Evolutionary conservation across 139 green algal species (phyloP), one percentile per base, ranked within the genome.

Genomic region (Chlamydomonas schloesseri): DNA sequence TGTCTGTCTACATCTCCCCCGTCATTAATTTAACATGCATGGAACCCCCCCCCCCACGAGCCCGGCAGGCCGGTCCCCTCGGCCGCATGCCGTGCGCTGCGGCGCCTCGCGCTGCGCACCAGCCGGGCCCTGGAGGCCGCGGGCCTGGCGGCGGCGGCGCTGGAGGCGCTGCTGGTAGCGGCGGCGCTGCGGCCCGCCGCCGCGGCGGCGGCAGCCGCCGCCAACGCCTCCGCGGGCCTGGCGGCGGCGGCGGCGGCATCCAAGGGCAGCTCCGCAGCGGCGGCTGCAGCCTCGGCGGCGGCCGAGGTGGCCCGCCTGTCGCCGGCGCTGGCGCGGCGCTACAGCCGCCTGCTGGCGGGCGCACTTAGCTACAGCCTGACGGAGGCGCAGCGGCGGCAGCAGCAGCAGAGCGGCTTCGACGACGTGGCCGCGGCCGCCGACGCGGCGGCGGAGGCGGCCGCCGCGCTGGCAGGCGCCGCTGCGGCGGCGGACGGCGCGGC

Each of bases 161-260:
- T 89, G 9, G 87, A 91, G 50, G 90, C 90, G 24, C 76, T 93
- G 58, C 71, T 89, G 31, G 76, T 90, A 26, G 73, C 87, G 33
- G 87, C 89, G 33, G 83, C 64, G 37, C 34, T 93, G 82, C 71
- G 26, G 70, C 82, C 67, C 24, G 8, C 67, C 28, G 34, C 57
- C 9, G 37, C 13, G 24, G 18, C 36, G 28, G 18, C 29, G 2
- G 36, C 55, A 1, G 82, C 53, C 46, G 23, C 37, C 37, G 37
- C 71, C 62, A 33, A 31, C 23, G 28, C 11, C 62, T 69, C 26
- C 26, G 24, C 26, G 21, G 62, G 26, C 62, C 26, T 69, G 17
- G 15, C 14, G 29, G n/a, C n/a, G 29, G 28, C 9, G 62, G 11
- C n/a, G 64, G 29, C 64, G n/a, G 42, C 42, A 50, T 50, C 42